Percentiles rank a stretch among this genome's conserved stretches.
Conservation (phyloP, 2,329 filamentous ascomycete species). For the Pleomassaria siparia region DNA sequence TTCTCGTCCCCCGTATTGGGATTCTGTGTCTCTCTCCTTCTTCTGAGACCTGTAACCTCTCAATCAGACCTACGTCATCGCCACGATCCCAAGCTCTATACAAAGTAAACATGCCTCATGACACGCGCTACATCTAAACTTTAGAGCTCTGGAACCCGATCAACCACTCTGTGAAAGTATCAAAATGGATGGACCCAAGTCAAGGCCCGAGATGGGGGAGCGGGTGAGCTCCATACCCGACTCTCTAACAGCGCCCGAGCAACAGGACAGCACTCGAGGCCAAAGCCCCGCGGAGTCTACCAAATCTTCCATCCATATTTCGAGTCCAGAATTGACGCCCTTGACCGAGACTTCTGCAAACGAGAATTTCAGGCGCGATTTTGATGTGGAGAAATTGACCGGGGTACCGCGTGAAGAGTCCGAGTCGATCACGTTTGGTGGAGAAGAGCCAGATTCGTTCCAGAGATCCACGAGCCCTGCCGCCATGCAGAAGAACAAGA, state of each 20-base stretch:
- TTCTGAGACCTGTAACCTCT: not conserved
- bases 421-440: constrained; percentile 39
- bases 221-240: constrained; percentile 23
- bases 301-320: constrained; percentile 25
- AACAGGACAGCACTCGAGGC: constrained; percentile 29
- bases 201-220: constrained; percentile 21
- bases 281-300: constrained; percentile 27
- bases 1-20: not conserved
- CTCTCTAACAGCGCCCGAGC: constrained; percentile 23
- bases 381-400: constrained; percentile 33
- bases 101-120: constrained; percentile 8
- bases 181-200: constrained; percentile 13
- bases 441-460: constrained; percentile 45
- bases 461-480: constrained; percentile 44
- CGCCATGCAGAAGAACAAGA: constrained; percentile 40
- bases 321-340: constrained; percentile 25
- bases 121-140: not conserved
- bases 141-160: not conserved
- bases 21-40: not conserved
- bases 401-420: constrained; percentile 32
- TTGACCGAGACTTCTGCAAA: constrained; percentile 27
- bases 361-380: constrained; percentile 35
- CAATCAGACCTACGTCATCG: constrained; percentile 4
- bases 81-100: constrained; percentile 1
- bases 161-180: not conserved